These are phyloP conservation scores for Penicillium chermesinum DNA, from an alignment of 495 filamentous ascomycete species.

Conservation along the genomic window DNA sequence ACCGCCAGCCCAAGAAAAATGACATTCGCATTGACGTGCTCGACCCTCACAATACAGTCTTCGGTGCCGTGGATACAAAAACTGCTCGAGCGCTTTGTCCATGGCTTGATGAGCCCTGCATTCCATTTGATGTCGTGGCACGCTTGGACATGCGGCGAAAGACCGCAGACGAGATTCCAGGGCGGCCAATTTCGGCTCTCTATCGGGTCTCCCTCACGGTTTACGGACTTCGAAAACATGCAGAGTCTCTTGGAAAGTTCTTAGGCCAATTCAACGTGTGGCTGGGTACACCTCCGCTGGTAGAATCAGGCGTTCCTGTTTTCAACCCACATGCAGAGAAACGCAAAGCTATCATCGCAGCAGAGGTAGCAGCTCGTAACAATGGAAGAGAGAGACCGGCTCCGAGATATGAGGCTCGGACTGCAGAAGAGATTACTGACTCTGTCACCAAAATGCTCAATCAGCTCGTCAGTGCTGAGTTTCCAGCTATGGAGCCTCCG, in stretches of 20 bases:
- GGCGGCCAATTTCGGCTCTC: conserved; percentile 45
- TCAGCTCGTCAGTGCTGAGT: conserved; percentile 64
- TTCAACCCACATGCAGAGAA: conserved; percentile 63
- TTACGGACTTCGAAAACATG: conserved; percentile 70
- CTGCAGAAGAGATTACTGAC: conserved; percentile 74
- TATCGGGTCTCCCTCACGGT: conserved; percentile 65
- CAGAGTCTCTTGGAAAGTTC: conserved; percentile 55
- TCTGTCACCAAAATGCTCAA: conserved; percentile 89
- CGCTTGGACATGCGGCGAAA: conserved; percentile 59
- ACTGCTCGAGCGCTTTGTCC: conserved; percentile 64
- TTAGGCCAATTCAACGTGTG: conserved; percentile 60
- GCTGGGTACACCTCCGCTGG: conserved; percentile 56
- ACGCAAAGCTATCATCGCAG: conserved; percentile 30
- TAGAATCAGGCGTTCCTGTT: conserved; percentile 59
- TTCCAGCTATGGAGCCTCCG: conserved; percentile 70
- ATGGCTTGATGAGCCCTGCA: conserved; percentile 59
- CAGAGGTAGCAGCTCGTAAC: conserved; percentile 17
- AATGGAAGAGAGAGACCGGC: conserved; percentile 14
- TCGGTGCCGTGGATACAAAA: conserved; percentile 68
- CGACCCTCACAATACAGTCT: conserved; percentile 63
- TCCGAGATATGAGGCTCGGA: conserved; percentile 52
- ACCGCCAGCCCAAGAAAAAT: conserved; percentile 49
- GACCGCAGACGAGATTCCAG: conserved; percentile 49
- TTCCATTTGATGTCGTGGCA: conserved; percentile 60
- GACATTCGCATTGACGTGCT: conserved; percentile 57